Conservation (phyloP, 176 grass and related monocot species). For the Rhynchospora breviuscula region DNA sequence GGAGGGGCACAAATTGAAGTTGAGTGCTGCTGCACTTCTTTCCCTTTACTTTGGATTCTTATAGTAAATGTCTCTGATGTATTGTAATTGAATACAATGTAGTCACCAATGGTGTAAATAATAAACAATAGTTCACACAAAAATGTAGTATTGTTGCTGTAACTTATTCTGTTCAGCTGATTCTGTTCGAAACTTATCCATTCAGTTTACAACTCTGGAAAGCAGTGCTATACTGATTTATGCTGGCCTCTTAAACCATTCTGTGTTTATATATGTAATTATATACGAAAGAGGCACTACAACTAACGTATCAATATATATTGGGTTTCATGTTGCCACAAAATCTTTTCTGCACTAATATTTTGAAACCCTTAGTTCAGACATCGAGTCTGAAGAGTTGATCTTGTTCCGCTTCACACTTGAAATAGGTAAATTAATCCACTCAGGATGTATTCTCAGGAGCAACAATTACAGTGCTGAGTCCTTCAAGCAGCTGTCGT, state of each 20-base stretch:
- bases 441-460: neutral
- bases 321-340: neutral
- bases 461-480: too few relatives aligned
- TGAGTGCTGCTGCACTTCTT: neutral
- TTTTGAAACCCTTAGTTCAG: neutral
- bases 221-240: neutral
- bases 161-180: neutral
- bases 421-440: neutral
- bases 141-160: neutral
- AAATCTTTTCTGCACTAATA: neutral
- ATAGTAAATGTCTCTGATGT: neutral
- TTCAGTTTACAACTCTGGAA: neutral
- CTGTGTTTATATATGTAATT: too few relatives aligned
- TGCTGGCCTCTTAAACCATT: too few relatives aligned
- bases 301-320: too few relatives aligned
- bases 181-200: neutral
- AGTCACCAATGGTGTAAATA: neutral
- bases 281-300: too few relatives aligned
- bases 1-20: neutral
- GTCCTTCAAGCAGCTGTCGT: neutral
- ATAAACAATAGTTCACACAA: neutral
- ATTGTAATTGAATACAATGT: neutral
- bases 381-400: neutral
- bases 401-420: neutral
- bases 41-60: neutral